Evolutionary conservation across 805 yeast genomes (phyloP).

Genomic region (Zygosaccharomyces pseudorouxii): DNA sequence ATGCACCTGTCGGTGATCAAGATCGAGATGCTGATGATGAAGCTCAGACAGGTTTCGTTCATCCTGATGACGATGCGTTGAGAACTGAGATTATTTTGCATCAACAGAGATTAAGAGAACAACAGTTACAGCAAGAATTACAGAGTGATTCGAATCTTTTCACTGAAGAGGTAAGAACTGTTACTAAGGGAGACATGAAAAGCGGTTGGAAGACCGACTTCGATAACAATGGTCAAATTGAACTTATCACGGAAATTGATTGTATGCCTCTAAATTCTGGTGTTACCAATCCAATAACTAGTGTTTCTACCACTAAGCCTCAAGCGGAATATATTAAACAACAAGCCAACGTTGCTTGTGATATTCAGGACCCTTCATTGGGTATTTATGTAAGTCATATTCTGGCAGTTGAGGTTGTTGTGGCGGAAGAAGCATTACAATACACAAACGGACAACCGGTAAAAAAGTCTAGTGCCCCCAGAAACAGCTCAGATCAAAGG

Average conservation of each 20-base stretch:
- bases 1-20: constrained; percentile 26
- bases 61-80: constrained; percentile 36
- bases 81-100: constrained; percentile 33
- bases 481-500: constrained; percentile 35
- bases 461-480: constrained; percentile 7
- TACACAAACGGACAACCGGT: constrained; percentile 33
- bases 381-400: constrained; percentile 77
- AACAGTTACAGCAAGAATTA: constrained; percentile 30
- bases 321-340: constrained; percentile 26
- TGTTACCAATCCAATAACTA: constrained; percentile 42
- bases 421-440: constrained; percentile 80
- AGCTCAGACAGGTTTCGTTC: constrained; percentile 28
- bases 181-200: constrained; percentile 76
- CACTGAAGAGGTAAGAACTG: constrained; percentile 67
- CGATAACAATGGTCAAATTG: constrained; percentile 70
- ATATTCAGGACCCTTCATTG: constrained; percentile 71
- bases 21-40: constrained; percentile 34
- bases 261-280: constrained; percentile 57
- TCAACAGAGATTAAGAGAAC: constrained; percentile 32
- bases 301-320: constrained; percentile 40
- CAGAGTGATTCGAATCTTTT: constrained; percentile 43
- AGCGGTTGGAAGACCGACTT: constrained; percentile 96
- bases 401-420: constrained; percentile 80
- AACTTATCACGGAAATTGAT: constrained; percentile 66
- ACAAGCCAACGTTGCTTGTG: constrained; percentile 59